Percentiles rank a stretch among this genome's conserved stretches.
Evolutionary conservation across 306 rosid genomes (phyloP).

Genomic region (Inga leiocalycina): DNA sequence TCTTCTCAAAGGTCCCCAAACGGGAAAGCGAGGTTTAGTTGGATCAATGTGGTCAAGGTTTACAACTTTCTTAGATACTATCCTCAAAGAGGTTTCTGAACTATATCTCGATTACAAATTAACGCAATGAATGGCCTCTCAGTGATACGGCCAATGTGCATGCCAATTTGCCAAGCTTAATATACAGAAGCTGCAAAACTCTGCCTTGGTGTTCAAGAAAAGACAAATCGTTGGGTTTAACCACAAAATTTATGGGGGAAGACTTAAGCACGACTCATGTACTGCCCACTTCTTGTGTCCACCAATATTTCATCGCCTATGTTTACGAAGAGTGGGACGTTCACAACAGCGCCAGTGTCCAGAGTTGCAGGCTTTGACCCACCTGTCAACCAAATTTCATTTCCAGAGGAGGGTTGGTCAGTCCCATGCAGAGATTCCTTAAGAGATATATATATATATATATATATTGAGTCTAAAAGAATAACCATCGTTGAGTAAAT

Average conservation of each 20-base stretch:
- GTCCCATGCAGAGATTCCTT: not conserved
- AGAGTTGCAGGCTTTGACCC: slow-evolving; percentile 95
- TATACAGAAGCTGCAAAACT: slow-evolving; percentile 36
- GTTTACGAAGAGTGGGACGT: slow-evolving; percentile 82
- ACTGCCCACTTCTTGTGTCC: slow-evolving; percentile 91
- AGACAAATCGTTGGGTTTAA: not conserved
- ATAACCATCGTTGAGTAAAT: not conserved
- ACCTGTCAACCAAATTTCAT: slow-evolving; percentile 57
- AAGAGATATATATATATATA: not conserved
- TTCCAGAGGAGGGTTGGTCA: not conserved
- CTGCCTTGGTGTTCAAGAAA: slow-evolving; percentile 5
- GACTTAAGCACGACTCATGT: slow-evolving; percentile 75
- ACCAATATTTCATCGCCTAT: slow-evolving; percentile 76
- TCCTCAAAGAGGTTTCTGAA: not conserved
- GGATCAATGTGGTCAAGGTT: not conserved
- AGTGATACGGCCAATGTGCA: not conserved
- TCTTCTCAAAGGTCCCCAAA: not conserved
- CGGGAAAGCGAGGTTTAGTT: not conserved
- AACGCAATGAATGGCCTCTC: not conserved
- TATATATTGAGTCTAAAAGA: not conserved
- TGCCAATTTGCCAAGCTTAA: slow-evolving; percentile 32
- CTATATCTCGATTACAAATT: not conserved
- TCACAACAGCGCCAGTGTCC: slow-evolving; percentile 84
- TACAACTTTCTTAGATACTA: not conserved
- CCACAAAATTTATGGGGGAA: slow-evolving; percentile 38